Evolutionary conservation across 768 basidiomycete genomes (phyloP), one percentile per base, ranked within the genome.

Genomic region (Mycena olivaceomarginata): DNA sequence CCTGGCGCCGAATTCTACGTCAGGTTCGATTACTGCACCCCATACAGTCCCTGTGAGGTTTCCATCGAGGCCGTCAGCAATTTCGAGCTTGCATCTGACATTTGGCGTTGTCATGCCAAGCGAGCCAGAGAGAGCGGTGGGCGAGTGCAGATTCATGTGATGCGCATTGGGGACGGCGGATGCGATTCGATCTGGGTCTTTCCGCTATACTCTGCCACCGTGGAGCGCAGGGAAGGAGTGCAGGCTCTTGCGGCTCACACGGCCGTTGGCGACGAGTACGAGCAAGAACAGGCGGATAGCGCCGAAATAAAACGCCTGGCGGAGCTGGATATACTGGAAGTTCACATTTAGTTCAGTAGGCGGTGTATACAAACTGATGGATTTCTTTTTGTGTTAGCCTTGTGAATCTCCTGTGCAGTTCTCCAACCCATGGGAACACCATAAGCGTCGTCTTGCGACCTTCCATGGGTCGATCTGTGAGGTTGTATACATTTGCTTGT

Each of bases 91-190:
- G 11, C n/a, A 43, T n/a, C 20, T 25, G 64, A 20, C 7, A 65
- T 65, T 8, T 65, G 64, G 64, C 64, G 16, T 2, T 12, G 13
- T 46, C 43, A 65, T 4, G 25, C 15, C 43, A 22, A 20, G 16
- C 41, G 64, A 11, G 64, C 41, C 16, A 65, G 64, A 65, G n/a
- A n/a, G 41, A 65, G 64, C 22, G 43, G 41, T 46, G 64, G 64
- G 20, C 40, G n/a, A 46, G 41, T 65, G 64, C 64, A 65, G 64
- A 16, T 46, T 46, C 41, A 45, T 65, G n/a, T 65, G 40, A 65
- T 65, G 64, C 64, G 64, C 18, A 46, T 65, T 45, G 64, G 41
- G n/a, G 64, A 65, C 43, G 64, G 64, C 43, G 64, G 64, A 43
- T 65, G 64, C 31, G 64, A 65, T 22, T 4, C 43, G 64, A 7